A percentile compares a stretch with the other conserved stretches of the same genome.
Conservation (phyloP, 2,329 filamentous ascomycete species). For the Fusarium longipes region DNA sequence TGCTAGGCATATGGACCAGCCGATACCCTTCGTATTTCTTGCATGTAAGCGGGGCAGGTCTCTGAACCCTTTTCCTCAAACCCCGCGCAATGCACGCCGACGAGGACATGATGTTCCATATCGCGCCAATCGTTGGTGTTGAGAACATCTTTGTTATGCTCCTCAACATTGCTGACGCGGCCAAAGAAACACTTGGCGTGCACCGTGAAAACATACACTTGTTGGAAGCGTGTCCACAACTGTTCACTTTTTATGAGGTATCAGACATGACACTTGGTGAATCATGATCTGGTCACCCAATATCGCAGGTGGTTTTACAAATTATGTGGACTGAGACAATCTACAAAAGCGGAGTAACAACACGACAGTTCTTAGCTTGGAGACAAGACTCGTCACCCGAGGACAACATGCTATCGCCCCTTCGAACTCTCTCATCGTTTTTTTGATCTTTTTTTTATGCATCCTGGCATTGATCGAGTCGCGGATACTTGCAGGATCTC, state of each 20-base stretch:
- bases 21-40: slow-evolving; percentile 41
- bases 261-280: slow-evolving; percentile 15
- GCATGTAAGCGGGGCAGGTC: slow-evolving; percentile 28
- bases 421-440: slow-evolving; percentile 17
- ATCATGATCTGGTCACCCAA: slow-evolving; percentile 1
- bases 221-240: not conserved
- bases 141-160: slow-evolving; percentile 16
- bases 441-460: slow-evolving; percentile 1
- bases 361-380: not conserved
- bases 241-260: slow-evolving; percentile 13
- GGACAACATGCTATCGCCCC: not conserved
- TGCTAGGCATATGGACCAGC: slow-evolving; percentile 27
- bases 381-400: slow-evolving; percentile 2
- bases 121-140: slow-evolving; percentile 29
- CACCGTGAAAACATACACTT: not conserved
- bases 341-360: not conserved
- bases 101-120: slow-evolving; percentile 39
- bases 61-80: slow-evolving; percentile 28
- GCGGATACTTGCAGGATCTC: slow-evolving; percentile 6
- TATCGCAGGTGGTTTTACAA: not conserved
- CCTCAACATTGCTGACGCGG: slow-evolving; percentile 32
- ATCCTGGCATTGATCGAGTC: slow-evolving; percentile 1
- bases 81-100: slow-evolving; percentile 35
- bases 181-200: slow-evolving; percentile 19
- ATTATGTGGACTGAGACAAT: not conserved